These are phyloP conservation scores for Fusarium lateritium DNA, from an alignment of 2,329 filamentous ascomycete genomes.

Conservation along the genomic window DNA sequence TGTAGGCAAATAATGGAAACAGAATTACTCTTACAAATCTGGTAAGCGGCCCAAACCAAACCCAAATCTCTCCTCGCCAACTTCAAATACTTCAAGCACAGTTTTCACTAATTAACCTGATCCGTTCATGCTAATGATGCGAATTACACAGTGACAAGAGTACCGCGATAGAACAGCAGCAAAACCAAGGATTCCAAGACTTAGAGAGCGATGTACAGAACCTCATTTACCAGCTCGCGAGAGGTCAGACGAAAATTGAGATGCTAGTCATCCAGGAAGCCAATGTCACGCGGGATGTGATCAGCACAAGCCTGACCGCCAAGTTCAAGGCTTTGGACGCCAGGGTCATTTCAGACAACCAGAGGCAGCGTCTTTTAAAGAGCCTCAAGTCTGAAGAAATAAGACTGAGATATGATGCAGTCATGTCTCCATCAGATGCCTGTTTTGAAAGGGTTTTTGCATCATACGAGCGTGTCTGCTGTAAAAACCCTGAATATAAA, in stretches of 20 bases:
- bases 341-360: accelerated
- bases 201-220: not conserved
- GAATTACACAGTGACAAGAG: accelerated
- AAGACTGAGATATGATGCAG: not conserved
- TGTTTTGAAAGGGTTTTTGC: slow-evolving; percentile 12
- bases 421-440: not conserved
- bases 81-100: too few relatives aligned
- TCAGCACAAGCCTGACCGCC: not conserved
- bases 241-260: not conserved
- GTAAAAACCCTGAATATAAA: accelerated
- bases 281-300: not conserved
- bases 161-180: not conserved
- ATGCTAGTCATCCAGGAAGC: not conserved
- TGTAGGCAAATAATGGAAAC: not conserved
- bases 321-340: not conserved
- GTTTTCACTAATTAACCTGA: too few relatives aligned
- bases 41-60: not conserved
- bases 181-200: not conserved
- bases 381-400: not conserved
- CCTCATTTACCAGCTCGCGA: not conserved
- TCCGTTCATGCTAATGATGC: accelerated
- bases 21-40: not conserved
- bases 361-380: not conserved
- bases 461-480: not conserved
- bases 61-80: too few relatives aligned